Percentiles rank a stretch among this genome's conserved stretches.
phyloP scores from a whole-genome alignment of 177 flowering plant genomes.

The Telopea speciosissima region DNA sequence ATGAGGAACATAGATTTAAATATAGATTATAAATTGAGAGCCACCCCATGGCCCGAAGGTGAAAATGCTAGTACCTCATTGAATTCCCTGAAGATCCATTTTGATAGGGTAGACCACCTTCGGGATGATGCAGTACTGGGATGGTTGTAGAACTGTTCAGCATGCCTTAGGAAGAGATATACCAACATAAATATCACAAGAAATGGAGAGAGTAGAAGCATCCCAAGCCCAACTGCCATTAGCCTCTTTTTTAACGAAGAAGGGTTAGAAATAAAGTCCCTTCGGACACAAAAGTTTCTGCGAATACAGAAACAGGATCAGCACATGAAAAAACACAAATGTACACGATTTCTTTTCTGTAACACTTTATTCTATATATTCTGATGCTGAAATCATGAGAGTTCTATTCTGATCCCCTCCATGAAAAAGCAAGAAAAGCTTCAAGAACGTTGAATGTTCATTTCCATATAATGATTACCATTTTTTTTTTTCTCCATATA shows the following conservation, averaged over 20 bases:
- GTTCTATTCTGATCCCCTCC: neutral
- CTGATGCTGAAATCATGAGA: neutral
- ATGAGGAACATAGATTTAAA: neutral
- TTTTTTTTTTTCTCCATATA: too few species aligned
- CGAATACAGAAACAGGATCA: conserved; percentile 10
- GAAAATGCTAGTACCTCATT: conserved; percentile 70
- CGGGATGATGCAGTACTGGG: conserved; percentile 93
- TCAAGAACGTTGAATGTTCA: neutral
- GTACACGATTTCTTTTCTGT: neutral
- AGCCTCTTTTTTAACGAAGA: conserved; percentile 72
- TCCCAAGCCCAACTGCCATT: conserved; percentile 71
- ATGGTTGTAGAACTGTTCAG: conserved; percentile 91
- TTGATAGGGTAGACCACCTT: conserved; percentile 96
- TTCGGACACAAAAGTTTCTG: conserved; percentile 73
- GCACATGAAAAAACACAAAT: neutral
- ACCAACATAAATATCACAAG: conserved; percentile 91
- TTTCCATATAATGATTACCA: neutral
- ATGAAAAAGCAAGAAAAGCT: neutral
- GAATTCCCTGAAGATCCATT: conserved; percentile 93
- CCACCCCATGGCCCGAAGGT: too few species aligned
- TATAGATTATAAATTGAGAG: neutral
- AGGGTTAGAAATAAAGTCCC: conserved; percentile 79
- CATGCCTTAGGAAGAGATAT: conserved; percentile 87
- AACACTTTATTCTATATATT: neutral
- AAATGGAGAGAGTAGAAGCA: conserved; percentile 94